Percentiles rank a stretch among this genome's conserved stretches.
phyloP scores from a whole-genome alignment of 306 rosid species.

The Styphnolobium japonicum region DNA sequence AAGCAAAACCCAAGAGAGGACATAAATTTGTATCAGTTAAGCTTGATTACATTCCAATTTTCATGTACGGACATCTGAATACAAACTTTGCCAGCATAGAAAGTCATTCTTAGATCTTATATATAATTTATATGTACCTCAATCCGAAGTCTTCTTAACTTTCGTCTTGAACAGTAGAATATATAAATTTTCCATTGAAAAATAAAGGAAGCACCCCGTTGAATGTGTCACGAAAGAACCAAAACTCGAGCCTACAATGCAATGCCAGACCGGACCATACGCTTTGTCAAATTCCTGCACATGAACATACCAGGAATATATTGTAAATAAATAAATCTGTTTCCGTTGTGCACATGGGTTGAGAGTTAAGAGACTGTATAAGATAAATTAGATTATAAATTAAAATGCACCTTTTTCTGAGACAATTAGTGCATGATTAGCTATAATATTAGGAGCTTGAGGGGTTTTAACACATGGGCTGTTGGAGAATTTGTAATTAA shows the following conservation, averaged over 20 bases:
- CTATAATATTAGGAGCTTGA: neutral
- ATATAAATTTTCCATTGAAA: constrained; percentile 79
- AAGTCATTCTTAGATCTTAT: constrained; percentile 19
- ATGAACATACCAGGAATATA: constrained; percentile 20
- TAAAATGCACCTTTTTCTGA: neutral
- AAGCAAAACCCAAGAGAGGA: neutral
- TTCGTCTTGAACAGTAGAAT: constrained; percentile 79
- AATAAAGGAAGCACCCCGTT: constrained; percentile 87
- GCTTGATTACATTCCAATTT: constrained; percentile 20
- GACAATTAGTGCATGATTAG: constrained; percentile 27
- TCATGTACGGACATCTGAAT: constrained; percentile 38
- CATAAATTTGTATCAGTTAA: neutral
- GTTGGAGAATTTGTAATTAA: constrained; percentile 37
- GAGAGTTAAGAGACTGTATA: neutral
- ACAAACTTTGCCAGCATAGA: constrained; percentile 15
- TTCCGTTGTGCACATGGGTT: constrained; percentile 40
- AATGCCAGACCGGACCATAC: constrained; percentile 98
- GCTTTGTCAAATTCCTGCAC: constrained; percentile 91
- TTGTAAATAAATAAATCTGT: neutral
- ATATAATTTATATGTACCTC: constrained; percentile 33
- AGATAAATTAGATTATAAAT: constrained; percentile 5
- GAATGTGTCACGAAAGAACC: constrained; percentile 98
- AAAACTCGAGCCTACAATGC: constrained; percentile 91
- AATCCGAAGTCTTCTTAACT: constrained; percentile 62
- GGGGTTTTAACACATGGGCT: constrained; percentile 47